These are phyloP conservation scores for Aspergillus spinulosporus DNA, from an alignment of 2,329 filamentous ascomycete genomes.

Conservation along the genomic window DNA sequence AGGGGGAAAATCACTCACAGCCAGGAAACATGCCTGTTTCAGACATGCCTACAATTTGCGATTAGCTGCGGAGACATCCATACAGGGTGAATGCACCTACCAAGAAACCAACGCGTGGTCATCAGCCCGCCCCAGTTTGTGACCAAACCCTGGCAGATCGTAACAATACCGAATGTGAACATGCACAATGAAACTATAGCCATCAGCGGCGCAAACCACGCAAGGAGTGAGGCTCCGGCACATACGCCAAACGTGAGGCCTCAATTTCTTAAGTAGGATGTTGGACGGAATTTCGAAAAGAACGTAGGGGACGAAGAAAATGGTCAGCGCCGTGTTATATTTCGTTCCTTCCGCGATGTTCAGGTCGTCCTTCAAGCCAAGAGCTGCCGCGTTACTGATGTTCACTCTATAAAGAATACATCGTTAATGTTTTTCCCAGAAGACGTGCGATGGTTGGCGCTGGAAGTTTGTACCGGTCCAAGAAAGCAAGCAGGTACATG, in stretches of 20 bases:
- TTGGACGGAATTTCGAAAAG: slow-evolving; percentile 67
- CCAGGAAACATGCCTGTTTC: slow-evolving; percentile 72
- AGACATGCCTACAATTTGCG: slow-evolving; percentile 53
- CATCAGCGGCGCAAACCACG: neutral
- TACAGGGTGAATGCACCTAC: slow-evolving; percentile 5
- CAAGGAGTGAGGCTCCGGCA: slow-evolving; percentile 10
- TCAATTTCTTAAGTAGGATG: slow-evolving; percentile 67
- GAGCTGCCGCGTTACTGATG: slow-evolving; percentile 73
- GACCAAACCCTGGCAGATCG: slow-evolving; percentile 74
- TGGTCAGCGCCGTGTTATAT: slow-evolving; percentile 75
- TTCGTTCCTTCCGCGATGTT: slow-evolving; percentile 53
- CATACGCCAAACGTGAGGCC: slow-evolving; percentile 65
- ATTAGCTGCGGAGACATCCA: neutral
- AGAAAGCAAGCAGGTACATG: slow-evolving; percentile 69
- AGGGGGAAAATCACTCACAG: slow-evolving; percentile 45
- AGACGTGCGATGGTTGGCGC: neutral
- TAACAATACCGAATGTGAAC: slow-evolving; percentile 77
- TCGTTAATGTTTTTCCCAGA: slow-evolving; percentile 12
- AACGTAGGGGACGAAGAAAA: slow-evolving; percentile 80
- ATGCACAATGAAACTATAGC: slow-evolving; percentile 69
- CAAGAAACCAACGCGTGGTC: slow-evolving; percentile 81
- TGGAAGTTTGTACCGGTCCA: slow-evolving; percentile 50
- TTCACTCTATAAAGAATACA: slow-evolving; percentile 58
- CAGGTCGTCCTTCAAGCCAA: slow-evolving; percentile 65
- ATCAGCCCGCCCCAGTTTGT: slow-evolving; percentile 75